These are phyloP conservation scores for Choiromyces venosus DNA, from an alignment of 495 filamentous ascomycete genomes.

Conservation along the genomic window DNA sequence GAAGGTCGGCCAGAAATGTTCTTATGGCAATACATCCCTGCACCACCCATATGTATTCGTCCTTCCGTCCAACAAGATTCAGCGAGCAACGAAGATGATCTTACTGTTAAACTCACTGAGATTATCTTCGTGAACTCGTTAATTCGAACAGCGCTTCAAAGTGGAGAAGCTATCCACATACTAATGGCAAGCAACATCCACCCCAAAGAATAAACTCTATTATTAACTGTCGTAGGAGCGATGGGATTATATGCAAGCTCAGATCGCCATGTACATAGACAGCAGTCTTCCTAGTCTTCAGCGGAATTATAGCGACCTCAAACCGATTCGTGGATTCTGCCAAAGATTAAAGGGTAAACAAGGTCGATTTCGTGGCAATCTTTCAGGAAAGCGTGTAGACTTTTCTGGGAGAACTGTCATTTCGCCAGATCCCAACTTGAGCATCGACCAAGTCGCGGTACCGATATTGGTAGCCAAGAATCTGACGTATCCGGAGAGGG, in stretches of 20 bases:
- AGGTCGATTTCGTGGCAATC: slow-evolving; percentile 90
- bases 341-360: slow-evolving; percentile 96
- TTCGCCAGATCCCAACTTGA: slow-evolving; percentile 89
- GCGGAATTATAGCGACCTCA: slow-evolving; percentile 51
- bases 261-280: slow-evolving; percentile 96
- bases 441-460: slow-evolving; percentile 89
- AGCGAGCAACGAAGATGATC: slow-evolving; percentile 90
- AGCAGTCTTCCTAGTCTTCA: slow-evolving; percentile 88
- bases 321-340: slow-evolving; percentile 84
- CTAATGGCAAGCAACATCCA: slow-evolving; percentile 56
- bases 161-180: slow-evolving; percentile 73
- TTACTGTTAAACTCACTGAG: slow-evolving; percentile 89
- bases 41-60: slow-evolving; percentile 85
- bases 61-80: slow-evolving; percentile 87
- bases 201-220: not conserved
- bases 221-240: slow-evolving; percentile 54
- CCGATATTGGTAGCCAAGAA: slow-evolving; percentile 85
- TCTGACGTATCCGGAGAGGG: slow-evolving; percentile 88
- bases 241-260: slow-evolving; percentile 93
- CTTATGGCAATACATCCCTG: slow-evolving; percentile 92
- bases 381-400: slow-evolving; percentile 97
- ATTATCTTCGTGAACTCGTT: slow-evolving; percentile 84
- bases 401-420: slow-evolving; percentile 98
- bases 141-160: slow-evolving; percentile 69
- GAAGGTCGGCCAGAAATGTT: slow-evolving; percentile 94